Conservation (phyloP, 768 basidiomycete species). For the Royoungia palumana region DNA sequence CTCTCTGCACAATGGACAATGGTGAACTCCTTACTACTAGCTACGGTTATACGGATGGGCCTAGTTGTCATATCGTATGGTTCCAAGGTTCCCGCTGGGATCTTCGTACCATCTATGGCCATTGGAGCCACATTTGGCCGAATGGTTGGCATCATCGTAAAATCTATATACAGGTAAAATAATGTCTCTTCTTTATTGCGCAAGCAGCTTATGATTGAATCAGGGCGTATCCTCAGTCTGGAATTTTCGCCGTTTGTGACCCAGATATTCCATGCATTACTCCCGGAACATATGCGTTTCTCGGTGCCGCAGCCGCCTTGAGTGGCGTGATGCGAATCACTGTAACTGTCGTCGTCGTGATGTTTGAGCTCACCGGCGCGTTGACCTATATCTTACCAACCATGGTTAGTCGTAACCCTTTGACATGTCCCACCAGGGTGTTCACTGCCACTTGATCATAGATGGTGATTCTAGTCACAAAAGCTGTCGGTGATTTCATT, state of each 20-base stretch:
- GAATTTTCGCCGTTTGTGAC: conserved; percentile 86
- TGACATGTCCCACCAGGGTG: conserved; percentile 2
- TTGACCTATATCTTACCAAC: conserved; percentile 95
- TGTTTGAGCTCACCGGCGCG: conserved; percentile 98
- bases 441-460: conserved; percentile 33
- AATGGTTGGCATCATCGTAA: conserved; percentile 96
- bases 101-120: conserved; percentile 99
- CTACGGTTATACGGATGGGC: conserved; percentile 82
- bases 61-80: conserved; percentile 93
- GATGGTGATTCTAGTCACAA: conserved; percentile 96
- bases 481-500: conserved; percentile 93
- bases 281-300: conserved; percentile 95
- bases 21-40: conserved; percentile 87
- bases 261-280: conserved; percentile 97
- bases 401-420: conserved; percentile 60
- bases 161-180: conserved; percentile 79
- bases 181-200: conserved; percentile 10
- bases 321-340: conserved; percentile 98
- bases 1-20: conserved; percentile 91
- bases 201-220: not conserved
- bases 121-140: conserved; percentile 96
- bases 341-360: conserved; percentile 97
- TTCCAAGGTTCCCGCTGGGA: conserved; percentile 94
- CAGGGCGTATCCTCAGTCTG: conserved; percentile 78
- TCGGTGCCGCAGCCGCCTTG: conserved; percentile 94